Evolutionary conservation across 2,329 filamentous ascomycete genomes (phyloP), one percentile per base, ranked within the genome.

Genomic region (Aspergillus sojae): DNA sequence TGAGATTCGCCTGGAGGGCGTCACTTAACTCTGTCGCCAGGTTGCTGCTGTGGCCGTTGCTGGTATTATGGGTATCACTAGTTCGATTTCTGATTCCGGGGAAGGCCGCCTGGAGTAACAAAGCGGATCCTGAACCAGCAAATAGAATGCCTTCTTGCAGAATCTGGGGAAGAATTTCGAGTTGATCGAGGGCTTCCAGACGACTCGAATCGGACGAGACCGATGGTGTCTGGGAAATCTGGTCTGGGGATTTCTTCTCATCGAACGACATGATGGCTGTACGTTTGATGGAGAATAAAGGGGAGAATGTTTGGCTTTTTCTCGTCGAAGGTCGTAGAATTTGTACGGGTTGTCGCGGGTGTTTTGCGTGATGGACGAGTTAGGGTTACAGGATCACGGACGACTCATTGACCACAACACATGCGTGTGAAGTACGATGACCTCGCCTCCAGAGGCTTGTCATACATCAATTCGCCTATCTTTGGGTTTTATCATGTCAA

Each of bases 101-200:
- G 30, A 73, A 62, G 4, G 76, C 74, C 34, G 76, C 76, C 64
- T 77, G 75, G 1, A 78, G 68, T 4, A 78, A 69, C 4, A 78
- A 67, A 2, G 75, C 72, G 10, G 75, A 72, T 3, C 75, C 75
- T 0, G 72, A 71, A n/a, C 74, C 76, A 0, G 75, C 72, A 55
- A 78, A 75, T 52, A 77, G 61, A 30, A 77, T 76, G 3, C 76
- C 76, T 58, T 78, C 75, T 56, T 71, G 70, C 2, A 77, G 71
- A 36, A 78, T 77, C 30, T 76, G 73, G 9, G 76, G 76, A 6
- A 77, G 70, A 39, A 77, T 71, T 50, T 76, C 71, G 43, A 77
- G 68, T 32, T 75, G 69, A 12, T 75, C 72, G 10, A 77, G 72
- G 41, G 70, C 70, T 28, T 75, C 69, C 2, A 75, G 68, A 26